Evolutionary conservation across 2,329 filamentous ascomycete genomes (phyloP).

Genomic region (Ilyonectria sp.): DNA sequence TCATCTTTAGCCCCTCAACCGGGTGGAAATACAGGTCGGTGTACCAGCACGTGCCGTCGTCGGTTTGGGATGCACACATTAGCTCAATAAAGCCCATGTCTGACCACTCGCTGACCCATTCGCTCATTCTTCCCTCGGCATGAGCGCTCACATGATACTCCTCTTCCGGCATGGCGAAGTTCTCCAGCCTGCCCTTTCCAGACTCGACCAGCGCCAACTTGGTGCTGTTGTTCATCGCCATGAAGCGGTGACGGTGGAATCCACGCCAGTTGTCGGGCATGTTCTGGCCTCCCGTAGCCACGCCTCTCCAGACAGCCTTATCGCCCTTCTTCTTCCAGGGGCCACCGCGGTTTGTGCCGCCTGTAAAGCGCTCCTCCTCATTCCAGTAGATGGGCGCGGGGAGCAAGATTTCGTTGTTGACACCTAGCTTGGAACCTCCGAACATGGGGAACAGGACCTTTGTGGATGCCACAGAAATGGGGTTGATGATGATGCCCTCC

Average conservation of each 20-base stretch:
- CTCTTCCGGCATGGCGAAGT: conserved; percentile 67
- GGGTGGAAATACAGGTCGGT: conserved; percentile 62
- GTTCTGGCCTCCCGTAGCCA: conserved; percentile 76
- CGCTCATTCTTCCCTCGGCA: conserved; percentile 59
- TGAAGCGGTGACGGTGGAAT: conserved; percentile 83
- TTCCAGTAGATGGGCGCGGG: conserved; percentile 80
- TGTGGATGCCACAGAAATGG: conserved; percentile 70
- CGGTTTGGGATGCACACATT: conserved; percentile 60
- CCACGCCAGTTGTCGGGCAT: conserved; percentile 75
- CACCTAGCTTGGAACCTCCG: conserved; percentile 76
- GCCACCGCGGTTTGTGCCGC: conserved; percentile 66
- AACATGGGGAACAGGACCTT: conserved; percentile 76
- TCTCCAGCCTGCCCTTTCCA: conserved; percentile 59
- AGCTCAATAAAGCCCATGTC: conserved; percentile 70
- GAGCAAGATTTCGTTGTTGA: conserved; percentile 80
- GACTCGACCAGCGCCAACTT: conserved; percentile 66
- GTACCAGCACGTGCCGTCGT: conserved; percentile 62
- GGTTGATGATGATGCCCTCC: conserved; percentile 76
- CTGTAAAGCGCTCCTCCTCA: conserved; percentile 74
- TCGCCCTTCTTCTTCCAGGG: conserved; percentile 71
- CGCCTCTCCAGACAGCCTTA: conserved; percentile 75
- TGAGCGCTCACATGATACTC: conserved; percentile 65
- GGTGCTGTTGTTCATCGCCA: conserved; percentile 80
- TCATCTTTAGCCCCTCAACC: conserved; percentile 58
- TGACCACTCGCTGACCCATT: conserved; percentile 66